Evolutionary conservation across 257 asterid species (phyloP), one percentile per base, ranked within the genome.

Genomic region (Ocimum tenuiflorum): DNA sequence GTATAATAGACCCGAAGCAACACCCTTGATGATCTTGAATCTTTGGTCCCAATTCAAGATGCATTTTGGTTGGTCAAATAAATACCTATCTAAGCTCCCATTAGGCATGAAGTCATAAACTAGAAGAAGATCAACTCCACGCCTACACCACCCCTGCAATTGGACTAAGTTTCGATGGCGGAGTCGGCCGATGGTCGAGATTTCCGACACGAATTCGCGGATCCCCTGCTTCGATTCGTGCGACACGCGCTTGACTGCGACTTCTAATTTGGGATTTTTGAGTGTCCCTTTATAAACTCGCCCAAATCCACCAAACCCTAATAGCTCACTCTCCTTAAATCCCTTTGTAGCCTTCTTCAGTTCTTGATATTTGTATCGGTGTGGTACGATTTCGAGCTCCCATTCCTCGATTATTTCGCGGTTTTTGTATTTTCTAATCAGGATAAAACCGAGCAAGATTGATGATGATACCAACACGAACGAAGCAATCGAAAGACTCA

Each of bases 371-470:
- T 77, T 73, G 39, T 78, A 89, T 59, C 96, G 70, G 4, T 87
- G 91, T 4, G 95, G 96, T 48, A 86, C 91, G 15, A 84, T 77
- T 5, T 89, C 95, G 1, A 85, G 85, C 76, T 89, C 96, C 96
- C 96, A 87, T 0, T 79, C 12, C 41, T 89, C 96, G 0, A 82
- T 80, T 7, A 72, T 83, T 59, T 89, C 94, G 9, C 76, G 72
- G 49, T 81, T 78, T 66, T 77, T 85, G 59, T 73, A 74, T 55
- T 73, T 83, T 27, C 65, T 71, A 1, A 71, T 14, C 41, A 76
- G 0, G 57, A 41, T 75, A 48, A 72, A 1, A 14, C 47, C 69
- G 20, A 76, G 23, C 14, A 75, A 20, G 23, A 82, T 46, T 12
- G 57, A 69, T 56, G 58, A 46, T 0, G 72, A 8, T 1, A 57